A percentile compares a stretch with the other conserved stretches of the same genome.
phyloP scores from a whole-genome alignment of 2,329 filamentous ascomycete genomes.

The Stachybotrys echinatus region DNA sequence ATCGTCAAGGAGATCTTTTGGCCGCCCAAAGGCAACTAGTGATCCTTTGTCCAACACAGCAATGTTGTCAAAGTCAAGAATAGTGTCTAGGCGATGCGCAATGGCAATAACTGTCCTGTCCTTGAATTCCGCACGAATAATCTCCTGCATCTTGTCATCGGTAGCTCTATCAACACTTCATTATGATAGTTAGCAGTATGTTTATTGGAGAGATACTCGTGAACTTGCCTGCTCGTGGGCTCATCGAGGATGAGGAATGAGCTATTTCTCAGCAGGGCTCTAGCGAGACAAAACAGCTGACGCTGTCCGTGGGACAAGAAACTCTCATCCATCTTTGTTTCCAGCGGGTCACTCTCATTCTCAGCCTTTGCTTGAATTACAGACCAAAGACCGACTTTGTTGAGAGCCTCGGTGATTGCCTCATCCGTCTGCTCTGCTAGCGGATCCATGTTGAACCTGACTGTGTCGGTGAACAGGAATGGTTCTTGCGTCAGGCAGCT shows the following conservation, averaged over 20 bases:
- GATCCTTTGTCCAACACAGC: slow-evolving; percentile 22
- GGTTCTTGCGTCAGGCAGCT: slow-evolving; percentile 48
- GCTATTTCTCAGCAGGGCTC: slow-evolving; percentile 21
- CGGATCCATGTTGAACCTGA: slow-evolving; percentile 48
- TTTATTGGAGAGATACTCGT: too few relatives aligned
- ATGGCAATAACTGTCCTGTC: slow-evolving; percentile 27
- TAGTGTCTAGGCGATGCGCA: slow-evolving; percentile 23
- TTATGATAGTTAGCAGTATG: too few relatives aligned
- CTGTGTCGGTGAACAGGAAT: slow-evolving; percentile 41
- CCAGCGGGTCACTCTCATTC: slow-evolving; percentile 19
- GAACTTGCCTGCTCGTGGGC: slow-evolving; percentile 30
- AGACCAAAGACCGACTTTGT: slow-evolving; percentile 40
- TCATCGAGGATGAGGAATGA: slow-evolving; percentile 29
- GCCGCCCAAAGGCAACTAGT: slow-evolving; percentile 22
- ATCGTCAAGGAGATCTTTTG: slow-evolving; percentile 13
- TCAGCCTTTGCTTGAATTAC: slow-evolving; percentile 33
- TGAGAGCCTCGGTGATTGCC: slow-evolving; percentile 36
- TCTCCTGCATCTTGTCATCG: slow-evolving; percentile 19
- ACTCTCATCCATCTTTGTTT: slow-evolving; percentile 26
- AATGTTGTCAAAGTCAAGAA: slow-evolving; percentile 27
- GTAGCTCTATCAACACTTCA: slow-evolving; percentile 23
- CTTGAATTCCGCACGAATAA: slow-evolving; percentile 22
- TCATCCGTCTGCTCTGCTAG: slow-evolving; percentile 28
- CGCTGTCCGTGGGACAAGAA: slow-evolving; percentile 28
- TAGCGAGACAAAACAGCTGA: slow-evolving; percentile 25